Evolutionary conservation across 495 filamentous ascomycete species (phyloP).

Genomic region (Aspergillus sparsus): DNA sequence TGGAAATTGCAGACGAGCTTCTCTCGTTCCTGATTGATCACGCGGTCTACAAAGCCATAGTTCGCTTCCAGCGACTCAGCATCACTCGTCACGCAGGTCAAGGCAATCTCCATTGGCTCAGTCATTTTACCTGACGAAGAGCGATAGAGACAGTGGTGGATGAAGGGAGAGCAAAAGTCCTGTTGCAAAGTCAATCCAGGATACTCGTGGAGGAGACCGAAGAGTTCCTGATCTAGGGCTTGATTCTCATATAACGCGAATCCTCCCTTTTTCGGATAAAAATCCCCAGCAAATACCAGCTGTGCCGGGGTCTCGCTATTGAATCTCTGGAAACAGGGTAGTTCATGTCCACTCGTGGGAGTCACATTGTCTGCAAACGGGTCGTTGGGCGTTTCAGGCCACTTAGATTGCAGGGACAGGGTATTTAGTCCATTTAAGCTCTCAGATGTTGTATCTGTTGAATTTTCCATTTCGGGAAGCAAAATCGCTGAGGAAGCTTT

Average conservation of each 20-base stretch:
- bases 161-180: constrained; percentile 23
- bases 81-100: constrained; percentile 18
- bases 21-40: constrained; percentile 19
- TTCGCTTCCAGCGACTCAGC: constrained; percentile 17
- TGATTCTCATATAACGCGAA: not conserved
- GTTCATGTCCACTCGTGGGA: not conserved
- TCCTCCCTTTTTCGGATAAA: constrained; percentile 1
- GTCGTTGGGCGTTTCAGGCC: not conserved
- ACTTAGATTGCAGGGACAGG: not conserved
- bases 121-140: constrained; percentile 19
- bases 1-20: constrained; percentile 21
- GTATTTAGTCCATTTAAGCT: not conserved
- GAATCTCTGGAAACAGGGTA: not conserved
- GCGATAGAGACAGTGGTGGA: constrained; percentile 22
- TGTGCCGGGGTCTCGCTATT: constrained; percentile 7
- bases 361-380: not conserved
- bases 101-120: constrained; percentile 19
- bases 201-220: constrained; percentile 19
- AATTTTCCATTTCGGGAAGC: not conserved
- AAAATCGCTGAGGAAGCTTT: not conserved
- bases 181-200: constrained; percentile 19
- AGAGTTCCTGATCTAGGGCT: constrained; percentile 15
- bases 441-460: not conserved
- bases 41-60: constrained; percentile 17
- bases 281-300: constrained; percentile 14